Conservation (phyloP, 2,329 filamentous ascomycete species). For the Chalara sp. region DNA sequence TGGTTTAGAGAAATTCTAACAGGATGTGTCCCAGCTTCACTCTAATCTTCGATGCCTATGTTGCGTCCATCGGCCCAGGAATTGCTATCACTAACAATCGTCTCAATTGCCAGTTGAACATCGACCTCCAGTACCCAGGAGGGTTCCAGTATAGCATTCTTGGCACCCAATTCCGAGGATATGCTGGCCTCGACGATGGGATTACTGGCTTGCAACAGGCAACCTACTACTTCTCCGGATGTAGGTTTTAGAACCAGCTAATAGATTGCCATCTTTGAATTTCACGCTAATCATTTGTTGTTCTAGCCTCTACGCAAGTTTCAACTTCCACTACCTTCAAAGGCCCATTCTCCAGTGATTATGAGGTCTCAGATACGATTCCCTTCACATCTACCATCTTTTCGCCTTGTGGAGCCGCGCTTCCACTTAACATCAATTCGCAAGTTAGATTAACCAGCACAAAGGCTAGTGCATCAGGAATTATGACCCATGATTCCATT, state of each 20-base stretch:
- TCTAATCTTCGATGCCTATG: conserved; percentile 17
- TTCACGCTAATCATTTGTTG: not conserved
- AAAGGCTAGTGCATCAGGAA: conserved; percentile 1
- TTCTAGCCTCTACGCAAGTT: conserved; percentile 10
- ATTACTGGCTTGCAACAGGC: conserved; percentile 12
- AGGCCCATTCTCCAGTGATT: conserved; percentile 10
- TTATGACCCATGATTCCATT: conserved; percentile 14
- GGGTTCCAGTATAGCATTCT: conserved; percentile 18
- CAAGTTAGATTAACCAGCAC: conserved; percentile 10
- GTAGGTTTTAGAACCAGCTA: conserved; percentile 1
- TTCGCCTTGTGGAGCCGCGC: conserved; percentile 13
- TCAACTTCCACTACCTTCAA: conserved; percentile 11
- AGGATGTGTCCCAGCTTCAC: conserved; percentile 11
- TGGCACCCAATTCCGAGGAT: conserved; percentile 12
- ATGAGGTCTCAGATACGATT: conserved; percentile 7
- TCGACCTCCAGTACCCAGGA: conserved; percentile 14
- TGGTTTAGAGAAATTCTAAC: not conserved
- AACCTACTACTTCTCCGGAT: conserved; percentile 16
- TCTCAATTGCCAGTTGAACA: conserved; percentile 18
- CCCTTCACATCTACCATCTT: conserved; percentile 13
- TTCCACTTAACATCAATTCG: conserved; percentile 15
- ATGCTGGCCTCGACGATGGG: conserved; percentile 12
- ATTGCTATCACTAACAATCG: conserved; percentile 8
- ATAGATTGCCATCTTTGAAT: not conserved
- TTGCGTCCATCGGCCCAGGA: conserved; percentile 13